Conservation (phyloP, 108 stramenopile genomes). For the Cyclotella distinguenda region DNA sequence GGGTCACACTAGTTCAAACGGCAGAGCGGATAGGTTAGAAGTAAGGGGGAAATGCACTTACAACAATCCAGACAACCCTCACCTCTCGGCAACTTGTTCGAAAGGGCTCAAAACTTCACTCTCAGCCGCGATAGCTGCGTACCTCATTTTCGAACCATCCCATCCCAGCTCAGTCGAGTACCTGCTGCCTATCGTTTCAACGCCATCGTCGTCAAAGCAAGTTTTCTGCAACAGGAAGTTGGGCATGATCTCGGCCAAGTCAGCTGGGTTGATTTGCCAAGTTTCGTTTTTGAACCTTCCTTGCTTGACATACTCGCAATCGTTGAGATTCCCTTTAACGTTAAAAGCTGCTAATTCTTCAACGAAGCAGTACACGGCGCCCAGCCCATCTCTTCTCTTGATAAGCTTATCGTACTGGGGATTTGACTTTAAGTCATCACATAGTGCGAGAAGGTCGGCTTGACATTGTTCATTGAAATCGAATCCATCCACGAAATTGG, state of each 20-base stretch:
- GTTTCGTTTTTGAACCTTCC: constrained; percentile 40
- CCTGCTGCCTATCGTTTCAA: constrained; percentile 31
- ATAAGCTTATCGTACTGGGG: constrained; percentile 35
- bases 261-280: constrained; percentile 33
- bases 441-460: constrained; percentile 31
- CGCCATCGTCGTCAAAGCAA: constrained; percentile 37
- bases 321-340: constrained; percentile 34
- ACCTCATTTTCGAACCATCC: constrained; percentile 39
- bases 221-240: constrained; percentile 35
- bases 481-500: constrained; percentile 34
- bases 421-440: constrained; percentile 46
- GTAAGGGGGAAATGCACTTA: no score
- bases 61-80: no score
- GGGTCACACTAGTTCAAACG: not conserved
- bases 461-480: constrained; percentile 52
- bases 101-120: constrained; percentile 42
- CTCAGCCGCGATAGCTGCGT: constrained; percentile 44
- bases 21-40: no score
- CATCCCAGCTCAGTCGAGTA: constrained; percentile 44
- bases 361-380: constrained; percentile 47
- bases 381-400: constrained; percentile 45
- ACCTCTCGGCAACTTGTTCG: constrained; percentile 25
- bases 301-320: constrained; percentile 44
- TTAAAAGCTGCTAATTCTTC: constrained; percentile 53
- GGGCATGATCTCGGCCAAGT: constrained; percentile 13